These are phyloP conservation scores for Carex cristatella DNA, from an alignment of 176 grass and related monocot genomes.

Conservation along the genomic window DNA sequence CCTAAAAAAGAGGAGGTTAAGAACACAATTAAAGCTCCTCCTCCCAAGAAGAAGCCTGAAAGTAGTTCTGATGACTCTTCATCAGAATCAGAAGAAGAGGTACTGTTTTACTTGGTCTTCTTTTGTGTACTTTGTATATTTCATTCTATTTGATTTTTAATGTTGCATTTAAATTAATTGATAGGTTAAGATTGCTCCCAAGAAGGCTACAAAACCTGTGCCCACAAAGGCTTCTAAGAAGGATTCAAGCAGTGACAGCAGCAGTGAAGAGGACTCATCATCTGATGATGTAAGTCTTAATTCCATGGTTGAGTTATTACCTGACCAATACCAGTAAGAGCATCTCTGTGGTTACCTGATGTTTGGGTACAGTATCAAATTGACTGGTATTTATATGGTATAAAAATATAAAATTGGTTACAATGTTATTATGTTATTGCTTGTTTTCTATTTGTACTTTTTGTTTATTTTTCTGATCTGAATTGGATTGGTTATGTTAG, in stretches of 20 bases:
- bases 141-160: neutral
- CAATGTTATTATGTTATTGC: neutral
- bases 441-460: neutral
- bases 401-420: neutral
- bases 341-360: neutral
- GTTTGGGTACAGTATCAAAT: neutral
- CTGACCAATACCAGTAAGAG: neutral
- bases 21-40: neutral
- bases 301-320: neutral
- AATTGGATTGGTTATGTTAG: conserved; percentile 19
- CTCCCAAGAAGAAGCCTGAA: conserved; percentile 34
- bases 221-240: conserved; percentile 25
- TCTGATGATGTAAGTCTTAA: conserved; percentile 65
- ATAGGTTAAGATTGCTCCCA: conserved; percentile 46
- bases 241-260: conserved; percentile 46
- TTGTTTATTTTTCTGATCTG: neutral
- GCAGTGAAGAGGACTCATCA: conserved; percentile 47
- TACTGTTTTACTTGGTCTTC: neutral
- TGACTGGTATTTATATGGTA: neutral
- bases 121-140: neutral
- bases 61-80: conserved; percentile 15
- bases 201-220: conserved; percentile 39
- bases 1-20: conserved; percentile 2
- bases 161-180: neutral
- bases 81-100: conserved; percentile 34